Evolutionary conservation across 192 early-diverging fungal genomes (phyloP), one percentile per base, ranked within the genome.

Genomic region (Backusella australiensis): DNA sequence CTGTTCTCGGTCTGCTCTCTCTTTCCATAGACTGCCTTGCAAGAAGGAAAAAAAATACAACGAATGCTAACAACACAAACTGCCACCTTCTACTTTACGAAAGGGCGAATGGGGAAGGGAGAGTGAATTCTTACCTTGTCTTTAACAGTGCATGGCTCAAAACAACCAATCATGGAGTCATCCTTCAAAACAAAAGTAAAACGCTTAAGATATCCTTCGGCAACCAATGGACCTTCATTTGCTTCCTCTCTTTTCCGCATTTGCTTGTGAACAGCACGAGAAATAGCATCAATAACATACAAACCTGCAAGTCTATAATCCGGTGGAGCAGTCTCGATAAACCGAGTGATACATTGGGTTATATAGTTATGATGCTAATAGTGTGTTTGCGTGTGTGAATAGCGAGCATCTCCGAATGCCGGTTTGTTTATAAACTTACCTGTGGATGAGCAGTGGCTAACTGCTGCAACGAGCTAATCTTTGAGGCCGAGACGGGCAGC

Each of bases 281-380:
- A 86, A 67, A 90, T 88, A 12, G 89, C 85, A 74, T 90, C 89
- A 73, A 90, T 82, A 8, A 90, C 89, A 76, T 90, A 90, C 71
- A 90, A 77, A 73, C 87, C 89, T 38, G 87, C 87, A 34, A 90
- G 52, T 52, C 88, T 87, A 79, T 88, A 90, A 75, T 88, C 86
- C 4, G 83, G 82, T 12, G 86, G 78, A 41, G 83, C 83, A 2
- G 79, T 82, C 5, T 85, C 81, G 53, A 90, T 84, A 72, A 90
- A 90, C 53, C 82, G 82, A 70, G 86, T 82, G 46, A 88, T 76
- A 49, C 78, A 78, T 56, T 84, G 80, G 41, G 84, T 85, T 29
- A 90, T 84, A 36, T 87, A 81, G 52, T 88, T 84, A 75, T 86
- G 85, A 74, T 90, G 82, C 86, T 90, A 80, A 7, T 29, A 29